Evolutionary conservation across 306 rosid species (phyloP).

Genomic region (Neltuma alba): DNA sequence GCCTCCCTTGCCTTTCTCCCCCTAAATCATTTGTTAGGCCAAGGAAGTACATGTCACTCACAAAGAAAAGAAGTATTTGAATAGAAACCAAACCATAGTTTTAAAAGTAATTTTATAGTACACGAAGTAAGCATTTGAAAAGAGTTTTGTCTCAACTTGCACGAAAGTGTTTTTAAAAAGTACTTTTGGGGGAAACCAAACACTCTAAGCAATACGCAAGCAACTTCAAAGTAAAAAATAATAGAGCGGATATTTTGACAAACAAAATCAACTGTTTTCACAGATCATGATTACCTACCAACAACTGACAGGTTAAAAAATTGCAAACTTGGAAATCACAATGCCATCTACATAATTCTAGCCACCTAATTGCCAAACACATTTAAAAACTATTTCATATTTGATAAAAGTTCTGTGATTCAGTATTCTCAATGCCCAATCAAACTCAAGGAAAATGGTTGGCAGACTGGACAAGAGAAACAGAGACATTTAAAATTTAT

Average conservation of each 20-base stretch:
- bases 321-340: background rate
- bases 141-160: no score
- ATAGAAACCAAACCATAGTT: no score
- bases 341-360: conserved; percentile 4
- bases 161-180: no score
- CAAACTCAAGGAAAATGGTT: conserved; percentile 15
- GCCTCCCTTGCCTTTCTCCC: background rate
- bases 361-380: conserved; percentile 5
- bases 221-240: conserved; percentile 13
- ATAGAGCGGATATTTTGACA: conserved; percentile 1
- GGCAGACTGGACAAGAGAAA: conserved; percentile 20
- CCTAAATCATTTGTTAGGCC: conserved; percentile 25
- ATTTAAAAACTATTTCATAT: conserved; percentile 15
- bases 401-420: background rate
- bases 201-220: conserved; percentile 4
- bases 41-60: conserved; percentile 29
- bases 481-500: conserved; percentile 8
- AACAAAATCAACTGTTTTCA: background rate
- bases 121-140: no score
- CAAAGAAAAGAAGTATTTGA: no score
- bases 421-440: conserved; percentile 10
- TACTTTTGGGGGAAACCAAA: no score
- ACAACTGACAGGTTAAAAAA: conserved; percentile 17
- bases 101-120: no score
- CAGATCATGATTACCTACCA: background rate